Conservation (phyloP, 495 filamentous ascomycete genomes). For the Xylaria intraflava region DNA sequence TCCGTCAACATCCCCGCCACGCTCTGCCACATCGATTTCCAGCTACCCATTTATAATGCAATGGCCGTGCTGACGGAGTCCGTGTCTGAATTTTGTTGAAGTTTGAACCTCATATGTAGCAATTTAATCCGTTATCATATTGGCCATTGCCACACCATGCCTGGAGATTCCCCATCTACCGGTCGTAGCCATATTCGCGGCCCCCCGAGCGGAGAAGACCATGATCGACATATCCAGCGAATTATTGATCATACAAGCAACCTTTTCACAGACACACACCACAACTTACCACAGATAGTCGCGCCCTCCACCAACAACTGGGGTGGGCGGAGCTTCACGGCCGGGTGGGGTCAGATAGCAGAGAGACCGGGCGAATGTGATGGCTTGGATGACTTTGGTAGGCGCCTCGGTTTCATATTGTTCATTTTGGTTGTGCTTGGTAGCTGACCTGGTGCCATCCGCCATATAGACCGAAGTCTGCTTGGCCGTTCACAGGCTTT, state of each 20-base stretch:
- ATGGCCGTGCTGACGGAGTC: background rate
- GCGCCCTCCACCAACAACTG: background rate
- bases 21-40: background rate
- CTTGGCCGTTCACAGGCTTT: conserved; percentile 8
- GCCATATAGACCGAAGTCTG: conserved; percentile 14
- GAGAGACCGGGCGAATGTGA: background rate
- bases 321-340: background rate
- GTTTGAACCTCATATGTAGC: background rate
- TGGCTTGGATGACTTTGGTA: conserved; percentile 32
- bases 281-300: conserved; percentile 6
- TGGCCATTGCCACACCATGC: background rate
- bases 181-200: conserved; percentile 10
- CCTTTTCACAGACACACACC: conserved; percentile 13
- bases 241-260: conserved; percentile 24
- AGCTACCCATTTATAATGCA: background rate
- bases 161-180: conserved; percentile 3
- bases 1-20: background rate
- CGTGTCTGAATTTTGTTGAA: background rate
- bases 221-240: conserved; percentile 21
- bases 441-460: background rate
- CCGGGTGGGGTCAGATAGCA: background rate
- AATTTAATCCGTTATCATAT: background rate
- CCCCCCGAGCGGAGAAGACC: conserved; percentile 6
- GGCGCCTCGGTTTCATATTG: background rate
- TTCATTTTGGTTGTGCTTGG: too few species aligned